Evolutionary conservation across 1,284 basidiomycete species (phyloP), one percentile per base, ranked within the genome.

Genomic region (Irpex rosettiformis): DNA sequence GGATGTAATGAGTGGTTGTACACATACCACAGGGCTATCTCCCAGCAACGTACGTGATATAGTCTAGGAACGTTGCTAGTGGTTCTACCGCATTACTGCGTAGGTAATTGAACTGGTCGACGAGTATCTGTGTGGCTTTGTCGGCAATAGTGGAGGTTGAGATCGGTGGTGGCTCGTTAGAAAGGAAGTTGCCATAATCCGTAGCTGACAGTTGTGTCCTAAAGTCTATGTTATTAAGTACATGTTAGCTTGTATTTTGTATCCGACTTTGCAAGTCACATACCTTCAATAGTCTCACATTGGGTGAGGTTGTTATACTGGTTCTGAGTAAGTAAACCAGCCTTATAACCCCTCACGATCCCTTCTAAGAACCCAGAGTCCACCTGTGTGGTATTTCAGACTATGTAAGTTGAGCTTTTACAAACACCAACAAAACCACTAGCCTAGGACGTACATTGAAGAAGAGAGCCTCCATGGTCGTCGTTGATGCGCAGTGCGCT

Each of bases 171-270:
- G 96, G 89, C 73, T 99, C 97, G 72, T 98, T 98, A 37, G 96
- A 88, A 53, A 99, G 88, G 73, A 99, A 99, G 77, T 95, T 98
- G 70, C 96, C 95, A 74, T 99, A 99, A 78, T 99, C 97, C 8
- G 96, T 99, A 5, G 96, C 88, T 6, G 93, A 92, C 49, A 99
- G 82, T 69, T 98, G 95, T 59, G 95, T 93, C 62, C 93, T 81
- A 72, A 98, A 88, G 75, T 97, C 95, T 96, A 64, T n/a, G n/a
- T n/a, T n/a, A n/a, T n/a, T n/a, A n/a, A n/a, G n/a, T n/a, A n/a
- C n/a, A 58, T 18, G 29, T 27, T 3, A 8, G 58, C 4, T 25
- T 21, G 48, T 52, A 51, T 43, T 54, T 37, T 54, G 21, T 22
- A 10, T 24, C 4, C 45, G 10, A 8, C 11, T 21, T 57, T 54